These are phyloP conservation scores for Ophiostoma ips DNA, from an alignment of 2,329 filamentous ascomycete species.

Conservation along the genomic window DNA sequence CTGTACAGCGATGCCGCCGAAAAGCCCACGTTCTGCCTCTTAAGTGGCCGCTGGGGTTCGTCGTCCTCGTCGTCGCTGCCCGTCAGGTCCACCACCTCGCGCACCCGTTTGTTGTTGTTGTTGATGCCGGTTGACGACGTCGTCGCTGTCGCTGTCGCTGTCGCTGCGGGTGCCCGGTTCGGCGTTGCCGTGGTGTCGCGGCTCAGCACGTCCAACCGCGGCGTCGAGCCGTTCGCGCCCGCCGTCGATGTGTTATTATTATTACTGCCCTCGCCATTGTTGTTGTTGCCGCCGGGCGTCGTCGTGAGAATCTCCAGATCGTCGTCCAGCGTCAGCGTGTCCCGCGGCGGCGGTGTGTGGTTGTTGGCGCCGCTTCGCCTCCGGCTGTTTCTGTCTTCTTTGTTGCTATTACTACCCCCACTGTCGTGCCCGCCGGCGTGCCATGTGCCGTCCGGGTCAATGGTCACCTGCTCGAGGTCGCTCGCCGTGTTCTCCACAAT, in stretches of 20 bases:
- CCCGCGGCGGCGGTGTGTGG: neutral
- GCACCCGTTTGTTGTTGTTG: slow-evolving; percentile 32
- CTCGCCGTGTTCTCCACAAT: slow-evolving; percentile 63
- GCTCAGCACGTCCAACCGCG: neutral
- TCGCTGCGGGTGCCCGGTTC: neutral
- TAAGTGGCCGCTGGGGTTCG: slow-evolving; percentile 28
- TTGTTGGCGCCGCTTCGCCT: neutral
- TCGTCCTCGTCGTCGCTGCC: slow-evolving; percentile 37
- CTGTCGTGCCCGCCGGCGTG: slow-evolving; percentile 16
- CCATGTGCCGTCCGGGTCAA: slow-evolving; percentile 82
- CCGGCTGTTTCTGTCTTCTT: no score
- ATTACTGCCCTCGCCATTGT: slow-evolving; percentile 16
- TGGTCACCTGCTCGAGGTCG: slow-evolving; percentile 69
- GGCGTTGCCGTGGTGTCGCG: slow-evolving; percentile 7
- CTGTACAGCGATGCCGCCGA: neutral
- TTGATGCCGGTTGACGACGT: neutral
- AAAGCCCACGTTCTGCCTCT: slow-evolving; percentile 26
- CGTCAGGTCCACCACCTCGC: slow-evolving; percentile 46
- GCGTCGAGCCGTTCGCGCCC: neutral
- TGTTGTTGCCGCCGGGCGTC: slow-evolving; percentile 11
- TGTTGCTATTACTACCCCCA: slow-evolving; percentile 20
- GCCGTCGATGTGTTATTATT: neutral
- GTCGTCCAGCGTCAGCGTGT: slow-evolving; percentile 2
- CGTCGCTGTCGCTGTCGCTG: neutral
- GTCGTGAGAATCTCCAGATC: slow-evolving; percentile 5